Conservation (phyloP, 139 green algal species). For the Chlamydomonas sp. region DNA sequence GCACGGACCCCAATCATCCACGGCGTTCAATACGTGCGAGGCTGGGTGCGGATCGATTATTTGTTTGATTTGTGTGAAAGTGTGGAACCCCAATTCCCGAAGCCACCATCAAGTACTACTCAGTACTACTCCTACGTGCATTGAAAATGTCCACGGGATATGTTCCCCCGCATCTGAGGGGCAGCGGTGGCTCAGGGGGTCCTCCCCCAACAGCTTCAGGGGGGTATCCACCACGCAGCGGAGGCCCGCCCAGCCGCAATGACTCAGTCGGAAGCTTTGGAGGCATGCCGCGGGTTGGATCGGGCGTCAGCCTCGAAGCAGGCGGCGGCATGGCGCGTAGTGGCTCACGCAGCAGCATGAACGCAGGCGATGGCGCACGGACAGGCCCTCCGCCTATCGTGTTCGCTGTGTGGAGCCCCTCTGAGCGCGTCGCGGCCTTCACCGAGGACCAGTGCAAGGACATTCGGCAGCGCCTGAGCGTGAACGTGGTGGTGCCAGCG, state of each 20-base stretch:
- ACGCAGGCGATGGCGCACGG: no score
- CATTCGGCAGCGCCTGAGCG: slow-evolving; percentile 60
- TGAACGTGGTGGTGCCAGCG: slow-evolving; percentile 45
- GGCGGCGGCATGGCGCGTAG: neutral
- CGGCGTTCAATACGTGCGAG: no score
- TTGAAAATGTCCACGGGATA: no score
- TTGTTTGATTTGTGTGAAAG: neutral
- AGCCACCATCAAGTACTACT: no score
- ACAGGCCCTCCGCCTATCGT: slow-evolving; percentile 14
- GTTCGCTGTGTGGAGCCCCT: slow-evolving; percentile 45
- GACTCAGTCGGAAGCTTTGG: neutral
- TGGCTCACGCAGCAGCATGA: neutral
- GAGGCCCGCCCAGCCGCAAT: neutral
- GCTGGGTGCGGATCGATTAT: no score
- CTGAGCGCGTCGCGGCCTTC: slow-evolving; percentile 45
- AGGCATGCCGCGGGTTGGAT: no score
- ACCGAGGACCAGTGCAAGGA: slow-evolving; percentile 54
- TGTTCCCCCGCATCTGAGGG: slow-evolving; percentile 45
- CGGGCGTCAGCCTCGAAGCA: neutral
- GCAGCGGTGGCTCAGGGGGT: slow-evolving; percentile 2
- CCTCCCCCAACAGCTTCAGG: neutral
- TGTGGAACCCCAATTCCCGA: no score
- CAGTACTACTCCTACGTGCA: no score
- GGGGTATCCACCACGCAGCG: no score
- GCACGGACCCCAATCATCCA: no score